A percentile compares a stretch with the other conserved stretches of the same genome.
Evolutionary conservation across 1,139 yeast genomes (phyloP).

Genomic region (Wickerhamiella infanticola): DNA sequence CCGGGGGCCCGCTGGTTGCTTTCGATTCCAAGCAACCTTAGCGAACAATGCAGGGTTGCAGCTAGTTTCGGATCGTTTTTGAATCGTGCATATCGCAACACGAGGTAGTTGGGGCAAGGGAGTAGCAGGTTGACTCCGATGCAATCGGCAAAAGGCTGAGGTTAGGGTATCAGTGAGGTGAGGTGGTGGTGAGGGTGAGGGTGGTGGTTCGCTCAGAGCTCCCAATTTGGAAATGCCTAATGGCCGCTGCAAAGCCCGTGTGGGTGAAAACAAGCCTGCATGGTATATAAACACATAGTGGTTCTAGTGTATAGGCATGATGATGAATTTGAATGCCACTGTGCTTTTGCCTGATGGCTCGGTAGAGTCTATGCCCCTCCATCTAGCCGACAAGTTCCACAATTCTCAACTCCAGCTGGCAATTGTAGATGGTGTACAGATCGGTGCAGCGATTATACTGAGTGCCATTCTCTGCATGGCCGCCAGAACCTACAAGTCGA

Average conservation of each 20-base stretch:
- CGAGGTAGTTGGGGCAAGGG: too few species aligned
- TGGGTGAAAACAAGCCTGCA: too few species aligned
- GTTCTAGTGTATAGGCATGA: background rate
- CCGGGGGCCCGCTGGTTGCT: too few species aligned
- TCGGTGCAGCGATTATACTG: conserved; percentile 30
- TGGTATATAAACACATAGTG: too few species aligned
- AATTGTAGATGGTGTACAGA: conserved; percentile 22
- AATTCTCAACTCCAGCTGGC: conserved; percentile 16
- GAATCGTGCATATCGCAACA: too few species aligned
- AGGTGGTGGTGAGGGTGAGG: background rate
- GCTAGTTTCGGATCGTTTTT: too few species aligned
- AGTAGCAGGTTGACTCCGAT: too few species aligned
- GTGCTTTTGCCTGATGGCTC: background rate
- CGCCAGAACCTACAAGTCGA: conserved; percentile 38
- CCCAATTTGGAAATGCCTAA: background rate
- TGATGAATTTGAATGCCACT: background rate
- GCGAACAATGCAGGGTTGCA: too few species aligned
- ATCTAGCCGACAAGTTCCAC: conserved; percentile 2
- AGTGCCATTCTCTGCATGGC: conserved; percentile 27
- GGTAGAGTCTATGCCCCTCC: background rate
- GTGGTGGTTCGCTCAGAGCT: background rate
- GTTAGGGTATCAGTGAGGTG: too few species aligned
- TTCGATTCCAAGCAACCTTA: too few species aligned
- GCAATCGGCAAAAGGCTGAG: too few species aligned
- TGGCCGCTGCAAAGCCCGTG: too few species aligned